Conservation (phyloP, 2,329 filamentous ascomycete species). For the Elsinoe australis region DNA sequence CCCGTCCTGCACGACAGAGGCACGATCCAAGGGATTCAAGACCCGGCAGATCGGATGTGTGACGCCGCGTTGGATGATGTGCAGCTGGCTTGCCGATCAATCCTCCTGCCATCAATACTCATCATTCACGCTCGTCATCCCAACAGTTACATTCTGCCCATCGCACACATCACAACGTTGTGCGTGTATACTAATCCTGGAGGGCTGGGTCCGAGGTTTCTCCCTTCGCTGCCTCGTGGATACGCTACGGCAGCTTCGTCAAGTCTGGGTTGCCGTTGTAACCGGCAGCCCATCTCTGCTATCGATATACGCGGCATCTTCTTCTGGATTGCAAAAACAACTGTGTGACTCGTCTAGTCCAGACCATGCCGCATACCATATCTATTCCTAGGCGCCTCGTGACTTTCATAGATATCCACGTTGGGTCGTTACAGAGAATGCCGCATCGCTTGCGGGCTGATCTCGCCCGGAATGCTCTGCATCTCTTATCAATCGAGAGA, state of each 20-base stretch:
- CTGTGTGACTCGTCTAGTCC: too few relatives aligned
- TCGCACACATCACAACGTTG: not conserved
- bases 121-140: too few relatives aligned
- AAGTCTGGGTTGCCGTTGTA: conserved; percentile 5
- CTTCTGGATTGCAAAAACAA: too few relatives aligned
- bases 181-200: too few relatives aligned
- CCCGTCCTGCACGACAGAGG: not conserved
- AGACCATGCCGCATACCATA: too few relatives aligned
- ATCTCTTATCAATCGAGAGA: conserved; percentile 42
- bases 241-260: not conserved
- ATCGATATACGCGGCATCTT: too few relatives aligned
- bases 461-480: not conserved
- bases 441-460: not conserved
- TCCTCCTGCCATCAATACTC: not conserved
- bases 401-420: not conserved
- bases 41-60: conserved; percentile 9
- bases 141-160: not conserved
- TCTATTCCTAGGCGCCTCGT: not conserved
- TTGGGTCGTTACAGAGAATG: too few relatives aligned
- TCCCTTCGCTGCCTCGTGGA: conserved; percentile 10
- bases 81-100: not conserved
- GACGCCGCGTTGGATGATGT: not conserved
- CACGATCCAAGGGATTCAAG: too few relatives aligned
- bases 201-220: too few relatives aligned
- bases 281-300: not conserved